Conservation (phyloP, 2,329 filamentous ascomycete genomes). For the Thermothelomyces thermophilus region DNA sequence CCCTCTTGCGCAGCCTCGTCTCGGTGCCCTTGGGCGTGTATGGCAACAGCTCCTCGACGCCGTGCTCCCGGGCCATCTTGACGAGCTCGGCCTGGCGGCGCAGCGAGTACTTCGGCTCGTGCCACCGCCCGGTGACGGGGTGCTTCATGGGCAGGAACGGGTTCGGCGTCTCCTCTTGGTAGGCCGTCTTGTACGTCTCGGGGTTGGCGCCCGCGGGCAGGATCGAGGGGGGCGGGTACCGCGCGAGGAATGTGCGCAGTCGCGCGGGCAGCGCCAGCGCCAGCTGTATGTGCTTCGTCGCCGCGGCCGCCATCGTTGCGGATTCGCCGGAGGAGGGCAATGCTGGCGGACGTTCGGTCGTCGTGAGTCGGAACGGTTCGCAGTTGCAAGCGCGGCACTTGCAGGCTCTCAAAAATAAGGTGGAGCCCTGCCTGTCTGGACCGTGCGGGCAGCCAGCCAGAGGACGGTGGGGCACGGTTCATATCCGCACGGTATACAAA, state of each 20-base stretch:
- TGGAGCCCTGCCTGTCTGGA: too few species aligned
- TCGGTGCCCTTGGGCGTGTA: constrained; percentile 69
- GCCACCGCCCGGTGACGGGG: constrained; percentile 72
- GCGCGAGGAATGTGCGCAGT: constrained; percentile 79
- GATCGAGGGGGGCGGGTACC: constrained; percentile 70
- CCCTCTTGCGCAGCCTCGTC: constrained; percentile 60
- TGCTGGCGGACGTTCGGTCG: not conserved
- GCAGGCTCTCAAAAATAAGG: too few species aligned
- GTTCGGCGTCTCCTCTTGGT: constrained; percentile 57
- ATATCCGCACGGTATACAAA: too few species aligned
- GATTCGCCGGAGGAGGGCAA: not conserved
- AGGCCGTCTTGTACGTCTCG: constrained; percentile 39
- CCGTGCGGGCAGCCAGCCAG: too few species aligned
- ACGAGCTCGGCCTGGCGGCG: constrained; percentile 85
- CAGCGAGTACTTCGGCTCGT: constrained; percentile 74
- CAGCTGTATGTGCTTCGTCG: constrained; percentile 44
- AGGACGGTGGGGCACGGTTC: too few species aligned
- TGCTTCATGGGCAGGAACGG: constrained; percentile 80
- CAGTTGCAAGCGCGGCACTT: too few species aligned
- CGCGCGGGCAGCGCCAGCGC: constrained; percentile 69
- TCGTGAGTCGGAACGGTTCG: not conserved
- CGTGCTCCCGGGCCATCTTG: constrained; percentile 72
- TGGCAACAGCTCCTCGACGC: constrained; percentile 75
- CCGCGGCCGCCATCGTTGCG: constrained; percentile 23
- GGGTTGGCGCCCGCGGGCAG: constrained; percentile 39